Evolutionary conservation across 257 asterid species (phyloP), one percentile per base, ranked within the genome.

Genomic region (Solanum rostratum): DNA sequence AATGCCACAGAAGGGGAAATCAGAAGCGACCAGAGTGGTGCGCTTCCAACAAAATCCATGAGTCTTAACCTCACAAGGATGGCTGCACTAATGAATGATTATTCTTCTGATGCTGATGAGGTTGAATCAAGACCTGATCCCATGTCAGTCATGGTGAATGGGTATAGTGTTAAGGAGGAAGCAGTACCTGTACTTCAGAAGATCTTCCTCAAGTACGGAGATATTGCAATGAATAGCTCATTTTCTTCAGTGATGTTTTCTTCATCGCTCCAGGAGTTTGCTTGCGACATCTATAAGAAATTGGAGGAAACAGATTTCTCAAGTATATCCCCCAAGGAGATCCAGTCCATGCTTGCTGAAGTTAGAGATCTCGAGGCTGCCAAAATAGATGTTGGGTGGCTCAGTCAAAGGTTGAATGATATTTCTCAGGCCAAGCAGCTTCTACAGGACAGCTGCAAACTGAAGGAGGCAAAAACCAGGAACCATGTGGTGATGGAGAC

Each of bases 91-190:
- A 62, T 29, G 80, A 53, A 76, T 83, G 73, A 18, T 15, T 33
- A 3, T 29, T 45, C 18, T 37, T 45, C 20, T 49, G 76, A 63
- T 69, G 66, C 83, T 71, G 89, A 71, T 24, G 87, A 81, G 66
- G 83, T 79, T 59, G 76, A 19, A 66, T 57, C 85, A n/a, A 29
- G 59, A 12, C 59, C 29, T 76, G 29, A 13, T 79, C 49, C 29
- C 41, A n/a, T 68, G 52, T 53, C 82, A 68, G 83, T 86, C 19
- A 73, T 84, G 12, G 55, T 87, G 10, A 1, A 50, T 37, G 57
- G 65, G 49, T 81, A 84, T 65, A 46, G 53, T 49, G 85, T 87
- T 60, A 81, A 83, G 49, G 45, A 43, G 69, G 86, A 87, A 62
- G 78, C 79, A 41, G 81, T n/a, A 24, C 74, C 85, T 14, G 15